Evolutionary conservation across 2,329 filamentous ascomycete genomes (phyloP).

Genomic region (Neofusicoccum cordaticola): DNA sequence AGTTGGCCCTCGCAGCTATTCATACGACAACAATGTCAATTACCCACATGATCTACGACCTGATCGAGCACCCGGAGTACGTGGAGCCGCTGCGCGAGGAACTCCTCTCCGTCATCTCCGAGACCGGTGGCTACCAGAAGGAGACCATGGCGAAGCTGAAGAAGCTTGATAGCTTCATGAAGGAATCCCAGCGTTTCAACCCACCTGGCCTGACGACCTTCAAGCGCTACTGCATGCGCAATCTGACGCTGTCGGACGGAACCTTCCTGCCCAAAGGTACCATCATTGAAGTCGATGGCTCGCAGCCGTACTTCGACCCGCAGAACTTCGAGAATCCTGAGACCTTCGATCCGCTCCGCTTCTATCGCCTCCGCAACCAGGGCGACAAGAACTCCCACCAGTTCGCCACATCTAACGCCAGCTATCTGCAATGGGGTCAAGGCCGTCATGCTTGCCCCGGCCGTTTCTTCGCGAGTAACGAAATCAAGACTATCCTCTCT

Average conservation of each 20-base stretch:
- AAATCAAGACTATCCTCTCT: conserved; percentile 35
- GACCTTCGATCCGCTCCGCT: conserved; percentile 20
- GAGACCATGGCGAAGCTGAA: conserved; percentile 20
- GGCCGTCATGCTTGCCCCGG: conserved; percentile 34
- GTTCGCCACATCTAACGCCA: conserved; percentile 28
- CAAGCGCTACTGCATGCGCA: conserved; percentile 19
- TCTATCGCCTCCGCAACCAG: conserved; percentile 14
- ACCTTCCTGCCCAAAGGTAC: conserved; percentile 19
- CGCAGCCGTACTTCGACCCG: conserved; percentile 18
- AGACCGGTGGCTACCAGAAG: conserved; percentile 19
- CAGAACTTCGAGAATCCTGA: conserved; percentile 17
- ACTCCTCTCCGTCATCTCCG: conserved; percentile 7
- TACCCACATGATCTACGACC: conserved; percentile 21
- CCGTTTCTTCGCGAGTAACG: conserved; percentile 32
- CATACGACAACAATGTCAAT: conserved; percentile 24
- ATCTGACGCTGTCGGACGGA: conserved; percentile 23
- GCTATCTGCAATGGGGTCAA: conserved; percentile 29
- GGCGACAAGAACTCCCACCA: conserved; percentile 22
- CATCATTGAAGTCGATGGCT: conserved; percentile 20
- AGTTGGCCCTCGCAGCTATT: conserved; percentile 21
- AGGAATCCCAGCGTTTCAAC: conserved; percentile 22
- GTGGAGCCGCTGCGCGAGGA: conserved; percentile 20
- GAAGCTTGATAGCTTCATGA: conserved; percentile 24
- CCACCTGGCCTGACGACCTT: conserved; percentile 20
- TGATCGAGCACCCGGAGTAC: conserved; percentile 21